Evolutionary conservation across 306 rosid genomes (phyloP).

Genomic region (Dalbergia oliveri): DNA sequence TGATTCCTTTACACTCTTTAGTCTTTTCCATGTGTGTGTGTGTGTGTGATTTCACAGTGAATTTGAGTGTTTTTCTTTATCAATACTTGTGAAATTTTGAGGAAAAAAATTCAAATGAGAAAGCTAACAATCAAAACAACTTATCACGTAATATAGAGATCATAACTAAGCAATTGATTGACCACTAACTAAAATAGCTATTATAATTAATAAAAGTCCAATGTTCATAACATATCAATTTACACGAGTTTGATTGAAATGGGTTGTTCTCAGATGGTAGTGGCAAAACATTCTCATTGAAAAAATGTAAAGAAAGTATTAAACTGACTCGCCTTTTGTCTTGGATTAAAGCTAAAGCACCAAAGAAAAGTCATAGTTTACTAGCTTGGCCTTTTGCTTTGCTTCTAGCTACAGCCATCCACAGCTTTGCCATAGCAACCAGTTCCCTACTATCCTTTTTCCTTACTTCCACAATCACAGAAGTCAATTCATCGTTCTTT

Average conservation of each 20-base stretch:
- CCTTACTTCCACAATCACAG: slow-evolving; percentile 50
- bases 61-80: no score
- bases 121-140: no score
- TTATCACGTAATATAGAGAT: no score
- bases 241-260: neutral
- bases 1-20: no score
- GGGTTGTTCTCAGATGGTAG: neutral
- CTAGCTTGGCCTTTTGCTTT: neutral
- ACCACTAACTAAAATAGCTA: no score
- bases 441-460: slow-evolving; percentile 45
- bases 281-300: neutral
- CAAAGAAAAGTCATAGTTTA: slow-evolving; percentile 23
- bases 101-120: no score
- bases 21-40: no score
- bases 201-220: no score
- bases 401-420: slow-evolving; percentile 39
- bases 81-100: no score
- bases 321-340: neutral
- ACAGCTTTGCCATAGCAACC: slow-evolving; percentile 56
- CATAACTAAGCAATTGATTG: no score
- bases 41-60: no score
- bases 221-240: no score
- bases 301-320: neutral
- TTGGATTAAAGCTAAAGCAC: neutral
- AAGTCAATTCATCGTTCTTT: slow-evolving; percentile 40